Conservation (phyloP, 2,329 filamentous ascomycete species). For the Lasiodiplodia sp. region DNA sequence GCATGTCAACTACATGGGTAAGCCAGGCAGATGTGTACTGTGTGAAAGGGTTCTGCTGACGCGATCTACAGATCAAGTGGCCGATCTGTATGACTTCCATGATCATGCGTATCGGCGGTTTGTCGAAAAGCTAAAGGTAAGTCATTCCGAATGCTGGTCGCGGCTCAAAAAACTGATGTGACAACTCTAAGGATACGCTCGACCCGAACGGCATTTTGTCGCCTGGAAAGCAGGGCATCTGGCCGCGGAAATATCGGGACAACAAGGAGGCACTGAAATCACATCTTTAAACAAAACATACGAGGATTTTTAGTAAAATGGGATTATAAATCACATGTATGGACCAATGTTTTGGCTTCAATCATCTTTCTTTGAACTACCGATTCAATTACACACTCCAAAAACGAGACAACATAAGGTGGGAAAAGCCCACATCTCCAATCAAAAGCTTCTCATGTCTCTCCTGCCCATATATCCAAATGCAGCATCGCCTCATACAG, state of each 20-base stretch:
- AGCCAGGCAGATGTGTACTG: not conserved
- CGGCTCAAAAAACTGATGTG: not conserved
- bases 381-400: too few relatives aligned
- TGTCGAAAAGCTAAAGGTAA: conserved; percentile 49
- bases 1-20: conserved; percentile 55
- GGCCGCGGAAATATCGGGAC: conserved; percentile 33
- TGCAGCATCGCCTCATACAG: too few relatives aligned
- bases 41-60: not conserved
- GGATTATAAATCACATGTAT: too few relatives aligned
- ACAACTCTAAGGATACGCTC: conserved; percentile 46
- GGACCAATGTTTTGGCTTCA: too few relatives aligned
- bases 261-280: conserved; percentile 30
- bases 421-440: too few relatives aligned
- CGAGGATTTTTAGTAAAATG: not conserved
- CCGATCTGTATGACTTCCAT: conserved; percentile 56
- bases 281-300: not conserved
- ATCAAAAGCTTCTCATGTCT: too few relatives aligned
- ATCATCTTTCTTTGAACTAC: too few relatives aligned
- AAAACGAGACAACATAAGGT: too few relatives aligned
- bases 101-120: conserved; percentile 52
- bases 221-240: conserved; percentile 37
- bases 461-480: too few relatives aligned
- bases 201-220: conserved; percentile 49
- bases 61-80: conserved; percentile 44
- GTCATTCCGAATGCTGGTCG: too few relatives aligned